Evolutionary conservation across 2,329 filamentous ascomycete species (phyloP), one percentile per base, ranked within the genome.

Genomic region (Tolypocladium ovalisporum): DNA sequence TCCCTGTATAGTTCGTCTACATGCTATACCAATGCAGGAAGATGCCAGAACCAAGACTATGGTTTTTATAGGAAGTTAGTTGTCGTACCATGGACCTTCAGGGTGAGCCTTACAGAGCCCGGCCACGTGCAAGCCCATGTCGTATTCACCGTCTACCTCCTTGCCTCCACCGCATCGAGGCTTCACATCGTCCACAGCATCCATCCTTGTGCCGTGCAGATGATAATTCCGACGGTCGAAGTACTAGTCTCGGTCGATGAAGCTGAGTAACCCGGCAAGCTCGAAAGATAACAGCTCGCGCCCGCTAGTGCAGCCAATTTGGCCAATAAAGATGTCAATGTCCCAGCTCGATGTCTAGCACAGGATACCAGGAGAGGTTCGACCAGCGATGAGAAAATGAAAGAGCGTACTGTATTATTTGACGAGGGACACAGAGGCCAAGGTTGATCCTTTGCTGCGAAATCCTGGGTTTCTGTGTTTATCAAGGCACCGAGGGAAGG

Each of bases 91-190:
- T 13, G 3, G 3, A 10, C 7, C 17, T 32, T 10, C 0, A 15
- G 34, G 3, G 32, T 59, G 52, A 59, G 39, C 57, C 68, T 42
- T 63, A 71, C 68, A 71, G 42, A 71, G 58, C 42, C 66, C 68
- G 15, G 58, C 65, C 29, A 70, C 62, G 54, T 71, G 68, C 9
- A 67, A 52, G 3, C 44, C 58, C 9, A 70, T 37, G 36, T 68
- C 62, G 52, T 71, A 71, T 19, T 66, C 62, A 9, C 57, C 60
- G 0, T 54, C 15, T 0, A 35, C 57, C 3, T 44, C 37, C 24
- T 57, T 56, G 13, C 56, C 58, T n/a, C 56, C 58, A 5, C 68
- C 68, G 35, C 68, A 71, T 54, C 68, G 63, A 15, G 68, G 68
- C 56, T 67, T 70, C 9, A 56, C 35, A 19, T 52, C 35, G 15